Percentiles rank a stretch among this genome's conserved stretches.
These are phyloP conservation scores for Colletotrichum euphorbiae DNA, from an alignment of 2,329 filamentous ascomycete species.

Conservation along the genomic window DNA sequence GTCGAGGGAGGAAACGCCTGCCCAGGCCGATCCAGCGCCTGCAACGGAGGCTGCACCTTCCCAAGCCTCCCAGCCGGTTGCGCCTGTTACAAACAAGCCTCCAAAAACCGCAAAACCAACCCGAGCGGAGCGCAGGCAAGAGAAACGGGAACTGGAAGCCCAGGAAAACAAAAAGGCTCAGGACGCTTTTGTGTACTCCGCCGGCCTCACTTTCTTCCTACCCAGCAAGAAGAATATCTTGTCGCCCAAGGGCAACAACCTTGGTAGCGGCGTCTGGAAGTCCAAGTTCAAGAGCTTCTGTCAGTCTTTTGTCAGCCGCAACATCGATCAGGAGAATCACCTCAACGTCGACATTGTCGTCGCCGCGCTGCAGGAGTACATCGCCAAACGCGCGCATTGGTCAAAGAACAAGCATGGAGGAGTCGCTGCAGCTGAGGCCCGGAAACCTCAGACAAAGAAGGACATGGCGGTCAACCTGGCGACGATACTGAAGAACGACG, in stretches of 20 bases:
- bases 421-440: slow-evolving; percentile 17
- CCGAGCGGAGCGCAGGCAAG: slow-evolving; percentile 21
- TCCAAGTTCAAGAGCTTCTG: slow-evolving; percentile 51
- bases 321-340: slow-evolving; percentile 27
- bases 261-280: slow-evolving; percentile 44
- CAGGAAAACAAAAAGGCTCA: slow-evolving; percentile 22
- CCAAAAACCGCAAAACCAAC: slow-evolving; percentile 4
- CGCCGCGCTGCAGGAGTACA: slow-evolving; percentile 29
- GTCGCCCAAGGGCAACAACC: slow-evolving; percentile 31
- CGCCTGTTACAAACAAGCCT: neutral
- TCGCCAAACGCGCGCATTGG: slow-evolving; percentile 24
- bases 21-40: neutral
- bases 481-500: slow-evolving; percentile 26
- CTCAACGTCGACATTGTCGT: slow-evolving; percentile 29
- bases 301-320: slow-evolving; percentile 44
- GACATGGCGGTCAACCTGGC: slow-evolving; percentile 30
- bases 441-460: slow-evolving; percentile 24
- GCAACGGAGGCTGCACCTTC: slow-evolving; percentile 7
- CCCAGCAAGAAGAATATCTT: slow-evolving; percentile 33
- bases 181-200: slow-evolving; percentile 19
- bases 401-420: slow-evolving; percentile 27
- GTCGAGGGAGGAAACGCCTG: slow-evolving; percentile 5
- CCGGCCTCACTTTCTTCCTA: slow-evolving; percentile 13
- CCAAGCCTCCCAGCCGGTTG: neutral
- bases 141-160: slow-evolving; percentile 12